These are phyloP conservation scores for Carallia pectinifolia DNA, from an alignment of 345 rosid species.

Conservation along the genomic window DNA sequence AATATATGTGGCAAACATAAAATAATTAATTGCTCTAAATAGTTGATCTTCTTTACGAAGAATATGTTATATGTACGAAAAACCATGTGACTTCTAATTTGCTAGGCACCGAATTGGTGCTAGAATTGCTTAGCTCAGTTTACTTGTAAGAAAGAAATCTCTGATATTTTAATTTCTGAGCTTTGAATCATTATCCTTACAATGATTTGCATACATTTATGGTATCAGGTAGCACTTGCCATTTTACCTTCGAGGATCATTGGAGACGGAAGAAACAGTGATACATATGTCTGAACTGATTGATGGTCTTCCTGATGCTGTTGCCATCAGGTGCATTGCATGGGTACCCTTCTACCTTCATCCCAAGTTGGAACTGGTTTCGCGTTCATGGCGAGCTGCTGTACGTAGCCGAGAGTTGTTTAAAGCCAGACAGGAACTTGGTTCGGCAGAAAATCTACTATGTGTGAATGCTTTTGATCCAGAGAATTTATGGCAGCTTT, in stretches of 20 bases:
- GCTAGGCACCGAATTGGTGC: no score
- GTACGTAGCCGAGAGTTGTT: constrained; percentile 70
- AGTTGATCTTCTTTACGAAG: no score
- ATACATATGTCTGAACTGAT: constrained; percentile 79
- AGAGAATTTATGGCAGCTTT: constrained; percentile 93
- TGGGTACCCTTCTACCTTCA: constrained; percentile 69
- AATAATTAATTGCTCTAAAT: neutral
- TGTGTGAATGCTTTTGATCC: constrained; percentile 91
- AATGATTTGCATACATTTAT: neutral
- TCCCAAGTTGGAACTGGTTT: constrained; percentile 84
- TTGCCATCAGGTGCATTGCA: constrained; percentile 92
- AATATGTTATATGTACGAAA: no score
- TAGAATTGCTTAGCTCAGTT: no score
- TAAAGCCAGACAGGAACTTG: constrained; percentile 68
- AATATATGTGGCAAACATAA: neutral
- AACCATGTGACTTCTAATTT: no score
- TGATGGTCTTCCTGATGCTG: constrained; percentile 90
- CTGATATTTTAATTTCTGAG: constrained; percentile 10
- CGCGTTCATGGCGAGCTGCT: constrained; percentile 89
- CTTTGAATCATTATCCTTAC: constrained; percentile 7
- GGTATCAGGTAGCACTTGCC: constrained; percentile 28
- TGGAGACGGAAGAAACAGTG: constrained; percentile 38
- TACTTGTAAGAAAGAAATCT: no score
- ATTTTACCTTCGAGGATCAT: constrained; percentile 14
- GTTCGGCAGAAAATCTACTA: constrained; percentile 64